Conservation (phyloP, 495 filamentous ascomycete species). For the Parathielavia appendiculata region DNA sequence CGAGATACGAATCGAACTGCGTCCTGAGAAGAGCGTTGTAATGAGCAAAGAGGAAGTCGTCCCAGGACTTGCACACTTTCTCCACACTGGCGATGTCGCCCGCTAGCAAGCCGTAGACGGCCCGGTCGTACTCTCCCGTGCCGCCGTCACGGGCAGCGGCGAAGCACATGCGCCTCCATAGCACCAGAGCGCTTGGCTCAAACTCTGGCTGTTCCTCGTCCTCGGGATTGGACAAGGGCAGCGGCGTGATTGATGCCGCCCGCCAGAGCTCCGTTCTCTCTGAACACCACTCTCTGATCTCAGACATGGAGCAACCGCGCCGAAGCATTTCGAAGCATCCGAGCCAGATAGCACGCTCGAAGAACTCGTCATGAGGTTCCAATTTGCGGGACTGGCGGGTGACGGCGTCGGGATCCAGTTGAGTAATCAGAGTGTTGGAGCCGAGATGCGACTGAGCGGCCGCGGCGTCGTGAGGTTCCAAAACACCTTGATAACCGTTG, state of each 20-base stretch:
- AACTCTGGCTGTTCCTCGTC: slow-evolving; percentile 33
- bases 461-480: slow-evolving; percentile 54
- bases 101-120: slow-evolving; percentile 81
- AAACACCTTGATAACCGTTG: slow-evolving; percentile 55
- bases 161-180: slow-evolving; percentile 82
- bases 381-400: slow-evolving; percentile 68
- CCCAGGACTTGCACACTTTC: slow-evolving; percentile 72
- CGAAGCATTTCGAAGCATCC: slow-evolving; percentile 84
- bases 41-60: slow-evolving; percentile 85
- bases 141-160: slow-evolving; percentile 63
- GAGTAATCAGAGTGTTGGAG: slow-evolving; percentile 67
- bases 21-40: slow-evolving; percentile 76
- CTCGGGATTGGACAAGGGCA: slow-evolving; percentile 42
- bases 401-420: slow-evolving; percentile 87
- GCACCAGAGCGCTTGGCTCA: slow-evolving; percentile 48
- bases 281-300: slow-evolving; percentile 75
- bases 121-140: slow-evolving; percentile 71
- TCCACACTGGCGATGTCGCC: slow-evolving; percentile 75
- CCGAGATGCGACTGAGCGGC: slow-evolving; percentile 54
- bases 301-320: slow-evolving; percentile 63
- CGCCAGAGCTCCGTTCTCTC: slow-evolving; percentile 80
- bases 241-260: slow-evolving; percentile 60
- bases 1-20: slow-evolving; percentile 60
- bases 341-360: slow-evolving; percentile 82
- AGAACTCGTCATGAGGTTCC: slow-evolving; percentile 74